Evolutionary conservation across 1,284 basidiomycete species (phyloP).

Genomic region (Cryptococcus sp.): DNA sequence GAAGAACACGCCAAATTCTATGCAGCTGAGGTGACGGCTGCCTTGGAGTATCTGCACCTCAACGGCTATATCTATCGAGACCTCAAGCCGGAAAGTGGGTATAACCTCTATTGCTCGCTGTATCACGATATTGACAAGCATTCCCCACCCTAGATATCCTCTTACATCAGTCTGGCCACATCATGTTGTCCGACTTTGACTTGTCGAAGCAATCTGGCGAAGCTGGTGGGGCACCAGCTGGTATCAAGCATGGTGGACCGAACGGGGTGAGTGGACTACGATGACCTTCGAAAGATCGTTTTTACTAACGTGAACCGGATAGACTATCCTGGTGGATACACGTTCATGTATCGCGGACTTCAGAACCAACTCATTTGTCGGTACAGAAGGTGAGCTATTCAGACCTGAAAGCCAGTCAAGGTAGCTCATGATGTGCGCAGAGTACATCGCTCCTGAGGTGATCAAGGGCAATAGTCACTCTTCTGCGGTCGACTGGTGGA

Average conservation of each 20-base stretch:
- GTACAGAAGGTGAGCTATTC: slow-evolving; percentile 80
- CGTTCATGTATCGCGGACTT: slow-evolving; percentile 97
- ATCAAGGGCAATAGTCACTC: slow-evolving; percentile 98
- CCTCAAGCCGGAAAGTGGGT: slow-evolving; percentile 97
- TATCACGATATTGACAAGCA: not conserved
- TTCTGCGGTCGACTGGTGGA: slow-evolving; percentile 99
- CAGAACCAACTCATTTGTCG: slow-evolving; percentile 97
- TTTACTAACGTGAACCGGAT: not conserved
- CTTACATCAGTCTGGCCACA: slow-evolving; percentile 97
- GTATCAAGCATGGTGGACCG: slow-evolving; percentile 80
- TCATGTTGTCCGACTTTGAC: slow-evolving; percentile 99
- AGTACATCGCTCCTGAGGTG: slow-evolving; percentile 99
- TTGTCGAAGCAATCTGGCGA: slow-evolving; percentile 92
- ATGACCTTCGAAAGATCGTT: not conserved
- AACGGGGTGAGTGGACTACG: slow-evolving; percentile 68
- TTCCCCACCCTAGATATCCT: slow-evolving; percentile 72
- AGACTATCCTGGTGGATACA: slow-evolving; percentile 73
- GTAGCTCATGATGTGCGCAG: slow-evolving; percentile 55
- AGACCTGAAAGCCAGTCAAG: not conserved
- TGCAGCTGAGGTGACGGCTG: slow-evolving; percentile 97
- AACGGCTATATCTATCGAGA: slow-evolving; percentile 99
- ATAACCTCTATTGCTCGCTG: not conserved
- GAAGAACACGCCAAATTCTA: slow-evolving; percentile 98
- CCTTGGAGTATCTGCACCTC: slow-evolving; percentile 95
- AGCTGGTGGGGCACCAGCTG: slow-evolving; percentile 82